phyloP scores from a whole-genome alignment of 768 basidiomycete genomes.

The Tulasnella sp. region DNA sequence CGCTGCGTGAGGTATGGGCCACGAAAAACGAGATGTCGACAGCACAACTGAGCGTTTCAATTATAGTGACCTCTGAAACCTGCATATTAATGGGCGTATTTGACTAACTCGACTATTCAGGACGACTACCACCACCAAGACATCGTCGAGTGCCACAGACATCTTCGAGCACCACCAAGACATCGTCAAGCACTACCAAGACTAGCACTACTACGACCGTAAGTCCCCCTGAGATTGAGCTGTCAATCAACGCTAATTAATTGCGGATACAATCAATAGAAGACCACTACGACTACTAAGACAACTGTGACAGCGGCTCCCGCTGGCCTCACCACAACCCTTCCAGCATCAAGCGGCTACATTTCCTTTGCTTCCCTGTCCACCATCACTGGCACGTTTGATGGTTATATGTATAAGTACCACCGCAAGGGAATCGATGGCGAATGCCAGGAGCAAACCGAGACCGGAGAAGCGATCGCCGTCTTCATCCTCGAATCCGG shows the following conservation, averaged over 20 bases:
- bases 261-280: not conserved
- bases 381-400: constrained; percentile 23
- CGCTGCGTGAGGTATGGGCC: not conserved
- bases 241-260: not conserved
- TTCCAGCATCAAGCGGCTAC: constrained; percentile 27
- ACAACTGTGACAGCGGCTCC: not conserved
- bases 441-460: constrained; percentile 4
- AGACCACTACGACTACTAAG: not conserved
- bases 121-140: not conserved
- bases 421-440: not conserved
- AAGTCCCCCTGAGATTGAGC: not conserved
- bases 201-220: not conserved
- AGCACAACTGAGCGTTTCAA: not conserved
- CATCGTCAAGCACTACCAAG: not conserved
- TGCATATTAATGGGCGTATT: not conserved
- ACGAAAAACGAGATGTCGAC: not conserved
- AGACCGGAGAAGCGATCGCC: not conserved
- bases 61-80: not conserved
- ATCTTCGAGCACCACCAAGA: not conserved
- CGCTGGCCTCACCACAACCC: not conserved
- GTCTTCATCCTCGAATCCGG: constrained; percentile 9
- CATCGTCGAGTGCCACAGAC: not conserved
- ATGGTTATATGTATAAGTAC: constrained; percentile 25
- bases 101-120: not conserved
- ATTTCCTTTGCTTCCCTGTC: constrained; percentile 18